Evolutionary conservation across 164 flowering plant species (phyloP), one percentile per base, ranked within the genome.

Genomic region (Stephania yunnanensis): DNA sequence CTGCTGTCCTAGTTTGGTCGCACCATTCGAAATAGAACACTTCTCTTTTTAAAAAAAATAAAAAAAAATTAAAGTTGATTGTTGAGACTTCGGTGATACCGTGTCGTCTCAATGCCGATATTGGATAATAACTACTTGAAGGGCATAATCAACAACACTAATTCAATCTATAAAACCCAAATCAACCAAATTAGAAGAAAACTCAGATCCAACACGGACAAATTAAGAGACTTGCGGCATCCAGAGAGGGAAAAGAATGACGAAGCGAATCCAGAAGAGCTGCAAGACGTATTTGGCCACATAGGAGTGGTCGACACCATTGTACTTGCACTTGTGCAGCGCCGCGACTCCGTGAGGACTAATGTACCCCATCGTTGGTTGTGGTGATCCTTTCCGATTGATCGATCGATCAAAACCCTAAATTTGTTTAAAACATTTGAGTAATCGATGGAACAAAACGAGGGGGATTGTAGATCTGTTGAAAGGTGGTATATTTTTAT

Each of bases 221-320:
- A 31, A 12, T 13, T 31, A 44, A 45, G 76, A 36, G 5, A 87
- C 99, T 89, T 86, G 94, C 99, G 99, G 97, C 97, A 94, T 92
- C 99, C 99, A 96, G 68, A 96, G 95, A 4, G 99, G 99, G 80
- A 94, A 96, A 68, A 94, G 74, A 68, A 78, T 85, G 36, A 91
- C 98, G 22, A 75, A 85, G 7, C 92, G 90, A 58, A 79, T 86
- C 99, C 98, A 96, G 72, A 92, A 96, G 22, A 98, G 98, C 73
- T 94, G 97, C 76, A 96, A 77, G 29, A 96, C 85, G 78, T 96
- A 94, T 84, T 96, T 96, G n/a, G 99, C 90, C 10, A 90, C 76
- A 25, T 84, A 88, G 0, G 99, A 96, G 77, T 91, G 89, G 83
- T 96, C 98, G 5, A 91, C 95, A 0, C 97, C 97, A 70, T 97